These are phyloP conservation scores for Malassezia furfur DNA, from an alignment of 1,284 basidiomycete species.

Conservation along the genomic window DNA sequence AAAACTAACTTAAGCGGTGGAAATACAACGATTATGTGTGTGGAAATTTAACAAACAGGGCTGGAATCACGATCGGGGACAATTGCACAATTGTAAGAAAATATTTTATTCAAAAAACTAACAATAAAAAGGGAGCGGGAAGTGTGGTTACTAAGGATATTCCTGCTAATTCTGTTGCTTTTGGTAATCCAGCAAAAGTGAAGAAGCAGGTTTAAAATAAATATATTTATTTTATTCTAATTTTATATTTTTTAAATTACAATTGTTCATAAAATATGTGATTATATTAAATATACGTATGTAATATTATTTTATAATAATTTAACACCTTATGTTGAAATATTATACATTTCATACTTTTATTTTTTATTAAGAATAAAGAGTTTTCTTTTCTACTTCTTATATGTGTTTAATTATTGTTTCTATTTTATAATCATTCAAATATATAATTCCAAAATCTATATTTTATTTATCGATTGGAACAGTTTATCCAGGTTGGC, in stretches of 20 bases:
- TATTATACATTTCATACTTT: no score
- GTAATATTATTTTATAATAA: not conserved
- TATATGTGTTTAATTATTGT: not conserved
- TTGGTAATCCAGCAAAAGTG: conserved; percentile 19
- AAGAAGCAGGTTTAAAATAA: conserved; percentile 9
- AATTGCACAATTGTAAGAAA: conserved; percentile 19
- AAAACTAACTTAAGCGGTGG: conserved; percentile 12
- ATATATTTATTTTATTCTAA: conserved; percentile 3
- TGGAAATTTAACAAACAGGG: conserved; percentile 9
- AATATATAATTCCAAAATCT: no score
- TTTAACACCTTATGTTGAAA: not conserved
- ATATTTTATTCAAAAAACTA: not conserved
- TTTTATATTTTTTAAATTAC: not conserved
- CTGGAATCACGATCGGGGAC: conserved; percentile 20
- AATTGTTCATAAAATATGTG: not conserved
- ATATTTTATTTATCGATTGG: no score
- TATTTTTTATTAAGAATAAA: no score
- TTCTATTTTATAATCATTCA: no score
- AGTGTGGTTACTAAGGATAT: conserved; percentile 21
- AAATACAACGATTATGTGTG: conserved; percentile 14
- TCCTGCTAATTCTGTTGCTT: conserved; percentile 19
- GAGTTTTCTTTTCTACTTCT: not conserved
- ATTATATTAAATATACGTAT: not conserved
- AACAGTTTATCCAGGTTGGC: no score
- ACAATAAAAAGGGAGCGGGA: conserved; percentile 14